Evolutionary conservation across 2,329 filamentous ascomycete species (phyloP).

Genomic region (Pseudopithomyces chartarum): DNA sequence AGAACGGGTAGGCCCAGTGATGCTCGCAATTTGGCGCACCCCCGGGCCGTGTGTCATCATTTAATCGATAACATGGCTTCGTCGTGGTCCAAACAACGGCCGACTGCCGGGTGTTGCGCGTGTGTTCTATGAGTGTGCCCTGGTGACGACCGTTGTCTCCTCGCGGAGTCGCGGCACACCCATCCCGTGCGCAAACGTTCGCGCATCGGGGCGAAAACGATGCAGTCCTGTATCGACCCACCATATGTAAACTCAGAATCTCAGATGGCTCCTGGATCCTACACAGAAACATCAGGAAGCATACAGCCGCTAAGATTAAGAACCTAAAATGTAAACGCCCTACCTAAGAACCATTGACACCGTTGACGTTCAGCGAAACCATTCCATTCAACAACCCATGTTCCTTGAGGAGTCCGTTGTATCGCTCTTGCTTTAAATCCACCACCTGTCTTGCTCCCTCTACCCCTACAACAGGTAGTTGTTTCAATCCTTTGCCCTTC

Average conservation of each 20-base stretch:
- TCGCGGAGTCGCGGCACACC: no score
- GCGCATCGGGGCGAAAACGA: no score
- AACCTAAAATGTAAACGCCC: no score
- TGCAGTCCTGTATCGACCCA: no score
- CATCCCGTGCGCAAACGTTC: no score
- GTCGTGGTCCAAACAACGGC: neutral
- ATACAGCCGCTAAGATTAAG: neutral
- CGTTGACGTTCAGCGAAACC: conserved; percentile 8
- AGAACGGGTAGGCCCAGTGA: neutral
- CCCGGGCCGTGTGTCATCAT: neutral
- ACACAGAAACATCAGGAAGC: no score
- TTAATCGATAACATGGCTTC: conserved; percentile 3
- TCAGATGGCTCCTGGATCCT: no score
- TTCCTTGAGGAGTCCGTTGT: conserved; percentile 46
- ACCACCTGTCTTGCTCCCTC: conserved; percentile 51
- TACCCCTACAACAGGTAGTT: conserved; percentile 47
- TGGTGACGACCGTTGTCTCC: no score
- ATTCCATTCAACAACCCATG: conserved; percentile 40
- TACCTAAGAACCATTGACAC: conserved; percentile 15
- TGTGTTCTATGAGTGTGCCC: neutral
- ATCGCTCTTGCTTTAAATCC: conserved; percentile 46
- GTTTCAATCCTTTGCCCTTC: conserved; percentile 46
- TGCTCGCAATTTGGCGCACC: conserved; percentile 4
- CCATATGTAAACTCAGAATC: no score
- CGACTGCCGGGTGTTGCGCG: neutral